These are phyloP conservation scores for Suhomyces sp. DNA, from an alignment of 805 yeast genomes.

Conservation along the genomic window DNA sequence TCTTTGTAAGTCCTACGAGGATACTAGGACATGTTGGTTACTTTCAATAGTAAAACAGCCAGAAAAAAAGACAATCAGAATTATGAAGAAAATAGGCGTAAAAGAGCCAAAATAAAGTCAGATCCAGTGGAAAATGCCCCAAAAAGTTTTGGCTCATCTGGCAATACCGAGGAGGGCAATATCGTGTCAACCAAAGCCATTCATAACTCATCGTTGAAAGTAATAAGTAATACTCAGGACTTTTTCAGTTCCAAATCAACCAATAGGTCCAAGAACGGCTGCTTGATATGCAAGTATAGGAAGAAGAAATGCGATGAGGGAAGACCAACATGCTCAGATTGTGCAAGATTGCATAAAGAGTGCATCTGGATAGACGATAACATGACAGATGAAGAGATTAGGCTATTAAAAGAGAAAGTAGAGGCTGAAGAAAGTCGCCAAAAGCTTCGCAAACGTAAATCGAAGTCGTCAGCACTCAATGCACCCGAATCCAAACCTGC, in stretches of 20 bases:
- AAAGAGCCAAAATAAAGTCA: neutral
- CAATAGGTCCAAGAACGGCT: constrained; percentile 54
- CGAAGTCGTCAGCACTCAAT: neutral
- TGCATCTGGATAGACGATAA: constrained; percentile 47
- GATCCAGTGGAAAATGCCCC: neutral
- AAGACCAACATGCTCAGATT: constrained; percentile 50
- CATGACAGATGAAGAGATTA: constrained; percentile 42
- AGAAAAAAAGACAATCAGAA: neutral
- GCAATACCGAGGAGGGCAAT: neutral
- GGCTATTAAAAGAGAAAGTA: constrained; percentile 33
- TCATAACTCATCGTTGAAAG: constrained; percentile 8
- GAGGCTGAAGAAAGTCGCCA: constrained; percentile 36
- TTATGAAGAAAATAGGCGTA: neutral
- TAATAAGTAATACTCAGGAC: constrained; percentile 13
- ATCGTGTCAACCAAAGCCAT: neutral
- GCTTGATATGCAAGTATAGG: constrained; percentile 64
- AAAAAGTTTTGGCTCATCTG: neutral
- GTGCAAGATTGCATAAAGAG: constrained; percentile 42
- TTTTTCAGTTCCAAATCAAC: constrained; percentile 17
- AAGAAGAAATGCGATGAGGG: constrained; percentile 57
- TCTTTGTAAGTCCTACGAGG: neutral
- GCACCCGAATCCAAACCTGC: neutral
- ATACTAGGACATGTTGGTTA: constrained; percentile 14
- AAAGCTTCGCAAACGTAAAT: constrained; percentile 41
- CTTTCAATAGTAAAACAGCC: constrained; percentile 17